Percentiles rank a stretch among this genome's conserved stretches.
Conservation (phyloP, 768 basidiomycete genomes). For the Collybia sp. region DNA sequence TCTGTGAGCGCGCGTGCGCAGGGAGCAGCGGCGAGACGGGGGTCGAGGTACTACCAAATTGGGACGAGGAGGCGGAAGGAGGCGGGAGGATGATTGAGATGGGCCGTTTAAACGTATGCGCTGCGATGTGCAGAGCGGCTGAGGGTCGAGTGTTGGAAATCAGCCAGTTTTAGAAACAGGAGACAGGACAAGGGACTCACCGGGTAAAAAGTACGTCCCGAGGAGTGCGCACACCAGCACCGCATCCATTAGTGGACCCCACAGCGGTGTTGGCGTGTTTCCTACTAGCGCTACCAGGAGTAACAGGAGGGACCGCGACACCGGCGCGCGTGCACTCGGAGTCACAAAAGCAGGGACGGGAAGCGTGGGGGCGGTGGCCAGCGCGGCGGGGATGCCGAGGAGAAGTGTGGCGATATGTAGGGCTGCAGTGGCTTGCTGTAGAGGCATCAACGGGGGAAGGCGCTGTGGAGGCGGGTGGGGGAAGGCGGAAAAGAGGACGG, state of each 20-base stretch:
- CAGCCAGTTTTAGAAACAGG: background rate
- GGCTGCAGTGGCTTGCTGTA: conserved; percentile 31
- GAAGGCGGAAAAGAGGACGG: conserved; percentile 47
- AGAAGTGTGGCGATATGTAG: conserved; percentile 50
- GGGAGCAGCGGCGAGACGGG: conserved; percentile 15
- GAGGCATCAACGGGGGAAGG: conserved; percentile 5
- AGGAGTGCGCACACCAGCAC: conserved; percentile 46
- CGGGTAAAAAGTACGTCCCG: conserved; percentile 61
- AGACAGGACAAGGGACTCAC: conserved; percentile 23
- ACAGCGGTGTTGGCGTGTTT: conserved; percentile 35
- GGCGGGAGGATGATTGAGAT: conserved; percentile 76
- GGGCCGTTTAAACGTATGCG: conserved; percentile 82
- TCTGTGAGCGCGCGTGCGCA: conserved; percentile 22
- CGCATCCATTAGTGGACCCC: conserved; percentile 38
- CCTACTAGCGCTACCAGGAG: conserved; percentile 38
- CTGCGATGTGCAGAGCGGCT: conserved; percentile 75
- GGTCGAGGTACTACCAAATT: conserved; percentile 1
- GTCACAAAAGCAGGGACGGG: conserved; percentile 41
- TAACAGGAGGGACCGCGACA: conserved; percentile 40
- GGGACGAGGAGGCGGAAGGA: conserved; percentile 1
- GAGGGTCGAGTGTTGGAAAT: conserved; percentile 2
- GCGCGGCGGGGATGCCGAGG: conserved; percentile 52
- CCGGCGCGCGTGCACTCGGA: conserved; percentile 34
- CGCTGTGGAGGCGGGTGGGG: conserved; percentile 17
- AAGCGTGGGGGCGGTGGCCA: conserved; percentile 51